phyloP scores from a whole-genome alignment of 306 rosid species.

The Abrus pulchellus region DNA sequence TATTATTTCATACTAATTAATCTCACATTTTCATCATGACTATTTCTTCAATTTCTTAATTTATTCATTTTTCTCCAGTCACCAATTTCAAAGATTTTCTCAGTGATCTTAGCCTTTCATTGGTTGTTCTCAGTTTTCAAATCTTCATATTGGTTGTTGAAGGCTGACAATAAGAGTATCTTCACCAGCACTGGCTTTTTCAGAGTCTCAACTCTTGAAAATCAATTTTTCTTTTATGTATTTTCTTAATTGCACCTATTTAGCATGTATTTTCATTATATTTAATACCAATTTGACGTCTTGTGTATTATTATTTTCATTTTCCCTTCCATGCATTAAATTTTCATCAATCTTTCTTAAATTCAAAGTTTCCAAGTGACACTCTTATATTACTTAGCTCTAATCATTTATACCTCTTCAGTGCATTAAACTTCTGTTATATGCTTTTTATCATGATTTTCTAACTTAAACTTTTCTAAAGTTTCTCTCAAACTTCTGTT shows the following conservation, averaged over 20 bases:
- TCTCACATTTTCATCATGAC: not conserved
- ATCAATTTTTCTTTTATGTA: not conserved
- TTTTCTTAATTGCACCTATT: not conserved
- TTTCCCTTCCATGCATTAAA: not conserved
- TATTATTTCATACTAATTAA: not conserved
- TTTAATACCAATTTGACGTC: not conserved
- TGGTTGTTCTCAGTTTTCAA: not conserved
- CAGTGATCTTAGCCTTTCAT: not conserved
- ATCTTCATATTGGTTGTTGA: not conserved
- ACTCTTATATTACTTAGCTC: not conserved
- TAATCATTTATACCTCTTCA: constrained; percentile 10
- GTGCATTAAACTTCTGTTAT: not conserved
- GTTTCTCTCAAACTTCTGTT: not conserved
- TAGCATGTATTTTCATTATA: not conserved
- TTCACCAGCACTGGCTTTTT: not conserved
- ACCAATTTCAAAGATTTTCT: not conserved
- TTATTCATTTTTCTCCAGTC: not conserved
- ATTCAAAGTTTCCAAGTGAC: not conserved
- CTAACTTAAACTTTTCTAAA: not conserved
- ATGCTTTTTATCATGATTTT: not conserved
- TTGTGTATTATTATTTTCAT: not conserved
- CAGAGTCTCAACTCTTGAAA: not conserved
- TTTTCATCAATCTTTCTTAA: not conserved
- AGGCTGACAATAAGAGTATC: not conserved
- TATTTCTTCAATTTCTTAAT: not conserved